Conservation (phyloP, 805 yeast species). For the Kuraishia cidri region DNA sequence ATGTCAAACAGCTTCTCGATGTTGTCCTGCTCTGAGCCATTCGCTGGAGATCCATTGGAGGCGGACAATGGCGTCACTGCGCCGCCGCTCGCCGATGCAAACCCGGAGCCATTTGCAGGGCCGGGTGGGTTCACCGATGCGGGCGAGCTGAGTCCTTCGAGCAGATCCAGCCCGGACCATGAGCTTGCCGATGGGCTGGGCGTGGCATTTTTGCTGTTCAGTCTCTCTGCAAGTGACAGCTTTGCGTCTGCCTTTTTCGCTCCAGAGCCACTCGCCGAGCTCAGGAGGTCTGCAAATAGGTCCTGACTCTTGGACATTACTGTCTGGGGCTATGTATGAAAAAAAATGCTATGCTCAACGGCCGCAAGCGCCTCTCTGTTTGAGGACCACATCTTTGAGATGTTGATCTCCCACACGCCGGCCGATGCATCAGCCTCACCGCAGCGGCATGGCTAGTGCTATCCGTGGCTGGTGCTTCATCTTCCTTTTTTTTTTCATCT, state of each 20-base stretch:
- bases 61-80: not conserved
- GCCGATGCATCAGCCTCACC: too few relatives aligned
- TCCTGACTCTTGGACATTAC: slow-evolving; percentile 18
- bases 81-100: not conserved
- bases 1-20: slow-evolving; percentile 1
- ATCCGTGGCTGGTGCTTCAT: not conserved
- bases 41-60: not conserved
- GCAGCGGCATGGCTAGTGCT: not conserved
- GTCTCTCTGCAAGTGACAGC: slow-evolving; percentile 24
- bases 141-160: slow-evolving; percentile 15
- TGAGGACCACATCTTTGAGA: too few relatives aligned
- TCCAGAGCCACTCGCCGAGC: slow-evolving; percentile 14
- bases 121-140: too few relatives aligned
- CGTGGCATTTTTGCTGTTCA: slow-evolving; percentile 4
- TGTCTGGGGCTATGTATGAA: too few relatives aligned
- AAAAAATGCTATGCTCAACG: too few relatives aligned
- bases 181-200: not conserved
- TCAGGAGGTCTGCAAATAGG: slow-evolving; percentile 33
- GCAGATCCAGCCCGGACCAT: slow-evolving; percentile 29
- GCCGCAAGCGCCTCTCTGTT: too few relatives aligned
- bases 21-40: too few relatives aligned
- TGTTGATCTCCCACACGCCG: too few relatives aligned
- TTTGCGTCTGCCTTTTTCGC: slow-evolving; percentile 15
- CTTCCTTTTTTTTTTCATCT: too few relatives aligned
- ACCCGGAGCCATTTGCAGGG: not conserved